Evolutionary conservation across 2,329 filamentous ascomycete species (phyloP).

Genomic region (Colletotrichum sp.): DNA sequence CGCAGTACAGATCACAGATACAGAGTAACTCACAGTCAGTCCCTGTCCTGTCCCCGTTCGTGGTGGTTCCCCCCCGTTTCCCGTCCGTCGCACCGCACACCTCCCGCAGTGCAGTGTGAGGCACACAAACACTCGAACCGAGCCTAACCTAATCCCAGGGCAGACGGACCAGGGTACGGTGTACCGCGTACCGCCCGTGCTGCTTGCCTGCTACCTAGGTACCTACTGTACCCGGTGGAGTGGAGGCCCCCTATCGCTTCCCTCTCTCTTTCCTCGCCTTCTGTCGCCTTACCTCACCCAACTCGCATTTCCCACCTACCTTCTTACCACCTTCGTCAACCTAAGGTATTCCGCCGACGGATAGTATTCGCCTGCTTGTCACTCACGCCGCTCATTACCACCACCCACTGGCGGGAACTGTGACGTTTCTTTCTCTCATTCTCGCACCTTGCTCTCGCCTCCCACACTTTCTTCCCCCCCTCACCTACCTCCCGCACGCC

Average conservation of each 20-base stretch:
- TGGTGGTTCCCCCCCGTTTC: neutral
- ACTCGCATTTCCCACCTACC: neutral
- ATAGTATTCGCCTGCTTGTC: neutral
- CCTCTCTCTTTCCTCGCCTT: neutral
- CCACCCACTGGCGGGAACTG: neutral
- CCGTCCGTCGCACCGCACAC: neutral
- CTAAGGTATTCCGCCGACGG: neutral
- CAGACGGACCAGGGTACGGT: neutral
- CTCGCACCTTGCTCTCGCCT: neutral
- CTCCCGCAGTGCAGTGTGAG: neutral
- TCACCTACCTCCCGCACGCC: neutral
- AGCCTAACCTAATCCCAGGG: conserved; percentile 13
- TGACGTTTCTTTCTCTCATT: neutral
- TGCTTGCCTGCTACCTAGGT: neutral
- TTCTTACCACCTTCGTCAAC: conserved; percentile 2
- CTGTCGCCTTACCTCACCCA: neutral
- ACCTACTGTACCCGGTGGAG: neutral
- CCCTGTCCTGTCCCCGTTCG: neutral
- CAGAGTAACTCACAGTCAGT: neutral
- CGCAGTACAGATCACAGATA: neutral
- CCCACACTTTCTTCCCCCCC: conserved; percentile 5
- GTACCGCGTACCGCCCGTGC: neutral
- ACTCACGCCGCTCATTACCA: neutral
- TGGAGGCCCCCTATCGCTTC: neutral
- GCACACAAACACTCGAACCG: neutral